phyloP scores from a whole-genome alignment of 2,329 filamentous ascomycete genomes.

The Xylaria sp. region DNA sequence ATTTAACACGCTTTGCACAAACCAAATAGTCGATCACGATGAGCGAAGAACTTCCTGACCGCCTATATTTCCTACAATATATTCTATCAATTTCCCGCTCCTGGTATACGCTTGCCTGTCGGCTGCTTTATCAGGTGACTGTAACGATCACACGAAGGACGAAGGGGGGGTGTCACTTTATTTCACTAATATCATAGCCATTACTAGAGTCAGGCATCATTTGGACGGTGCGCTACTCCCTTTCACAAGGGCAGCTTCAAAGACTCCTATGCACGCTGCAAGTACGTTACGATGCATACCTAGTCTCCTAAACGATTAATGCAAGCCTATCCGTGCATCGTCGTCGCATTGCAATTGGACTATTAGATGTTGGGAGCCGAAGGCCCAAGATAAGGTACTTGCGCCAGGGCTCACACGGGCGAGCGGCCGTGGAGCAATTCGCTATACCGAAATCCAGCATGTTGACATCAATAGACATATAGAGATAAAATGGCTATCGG shows the following conservation, averaged over 20 bases:
- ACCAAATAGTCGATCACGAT: neutral
- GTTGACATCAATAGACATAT: neutral
- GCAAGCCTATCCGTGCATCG: neutral
- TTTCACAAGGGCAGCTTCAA: neutral
- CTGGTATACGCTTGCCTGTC: neutral
- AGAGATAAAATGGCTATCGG: neutral
- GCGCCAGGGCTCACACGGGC: neutral
- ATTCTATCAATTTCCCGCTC: neutral
- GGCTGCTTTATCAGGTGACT: neutral
- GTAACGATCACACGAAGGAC: neutral
- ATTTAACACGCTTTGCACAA: neutral
- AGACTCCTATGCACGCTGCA: neutral
- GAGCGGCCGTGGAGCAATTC: neutral
- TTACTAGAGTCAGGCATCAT: neutral
- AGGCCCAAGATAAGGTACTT: neutral
- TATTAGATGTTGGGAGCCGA: neutral
- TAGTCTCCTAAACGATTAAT: neutral
- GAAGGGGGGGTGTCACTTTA: neutral
- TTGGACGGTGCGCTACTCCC: neutral
- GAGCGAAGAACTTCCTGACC: neutral
- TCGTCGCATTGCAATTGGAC: neutral
- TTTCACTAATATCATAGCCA: neutral
- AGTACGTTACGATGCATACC: neutral
- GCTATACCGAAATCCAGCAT: neutral
- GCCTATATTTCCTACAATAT: neutral